Percentiles rank a stretch among this genome's conserved stretches.
Evolutionary conservation across 2,329 filamentous ascomycete species (phyloP).

Genomic region (Coniochaeta prunicola): DNA sequence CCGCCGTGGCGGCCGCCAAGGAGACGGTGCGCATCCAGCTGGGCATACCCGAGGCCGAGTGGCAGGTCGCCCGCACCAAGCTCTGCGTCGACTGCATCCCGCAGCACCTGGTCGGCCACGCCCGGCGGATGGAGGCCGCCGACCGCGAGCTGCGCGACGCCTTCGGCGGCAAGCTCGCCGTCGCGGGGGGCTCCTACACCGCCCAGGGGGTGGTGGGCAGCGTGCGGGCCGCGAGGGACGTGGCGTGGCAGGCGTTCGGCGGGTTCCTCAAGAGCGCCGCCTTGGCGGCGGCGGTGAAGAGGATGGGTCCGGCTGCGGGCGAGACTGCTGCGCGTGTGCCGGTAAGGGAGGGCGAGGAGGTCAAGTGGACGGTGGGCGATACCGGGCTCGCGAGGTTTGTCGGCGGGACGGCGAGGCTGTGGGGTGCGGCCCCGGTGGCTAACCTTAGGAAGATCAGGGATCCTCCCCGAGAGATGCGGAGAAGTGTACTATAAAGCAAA

Average conservation of each 20-base stretch:
- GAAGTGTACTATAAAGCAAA: neutral
- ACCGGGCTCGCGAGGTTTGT: neutral
- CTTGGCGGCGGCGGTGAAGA: too few species aligned
- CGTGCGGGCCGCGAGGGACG: slow-evolving; percentile 41
- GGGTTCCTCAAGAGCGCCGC: neutral
- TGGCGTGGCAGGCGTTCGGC: slow-evolving; percentile 29
- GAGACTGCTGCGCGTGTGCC: neutral
- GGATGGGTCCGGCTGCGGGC: neutral
- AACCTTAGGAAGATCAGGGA: neutral
- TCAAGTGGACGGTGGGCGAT: neutral
- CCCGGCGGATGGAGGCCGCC: slow-evolving; percentile 49
- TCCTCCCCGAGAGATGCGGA: neutral
- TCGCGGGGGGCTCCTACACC: slow-evolving; percentile 51
- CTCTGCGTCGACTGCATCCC: slow-evolving; percentile 70
- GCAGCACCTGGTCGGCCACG: slow-evolving; percentile 80
- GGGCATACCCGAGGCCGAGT: slow-evolving; percentile 55
- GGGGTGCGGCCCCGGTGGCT: neutral
- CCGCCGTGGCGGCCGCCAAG: slow-evolving; percentile 66
- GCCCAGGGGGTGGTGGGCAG: slow-evolving; percentile 42
- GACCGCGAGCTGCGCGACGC: slow-evolving; percentile 44
- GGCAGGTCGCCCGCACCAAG: slow-evolving; percentile 52
- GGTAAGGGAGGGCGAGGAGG: neutral
- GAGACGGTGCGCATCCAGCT: slow-evolving; percentile 67
- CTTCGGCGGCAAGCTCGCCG: slow-evolving; percentile 58
- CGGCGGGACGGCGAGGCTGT: neutral